These are phyloP conservation scores for Diplocarpon mali DNA, from an alignment of 2,329 filamentous ascomycete genomes.

Conservation along the genomic window DNA sequence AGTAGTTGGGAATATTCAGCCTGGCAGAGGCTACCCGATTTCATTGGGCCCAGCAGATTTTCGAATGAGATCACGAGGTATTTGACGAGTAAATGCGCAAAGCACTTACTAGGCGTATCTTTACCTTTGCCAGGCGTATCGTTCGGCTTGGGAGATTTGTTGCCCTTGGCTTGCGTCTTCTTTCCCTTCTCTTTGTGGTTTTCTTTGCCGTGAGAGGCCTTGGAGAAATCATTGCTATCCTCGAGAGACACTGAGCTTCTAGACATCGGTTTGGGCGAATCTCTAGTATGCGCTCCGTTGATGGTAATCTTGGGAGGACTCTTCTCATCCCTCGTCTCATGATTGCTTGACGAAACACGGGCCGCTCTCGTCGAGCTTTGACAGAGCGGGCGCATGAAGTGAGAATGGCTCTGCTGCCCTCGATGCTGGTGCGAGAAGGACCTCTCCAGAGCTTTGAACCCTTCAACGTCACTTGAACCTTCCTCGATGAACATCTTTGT, in stretches of 20 bases:
- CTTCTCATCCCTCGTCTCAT: constrained; percentile 5
- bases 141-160: constrained; percentile 17
- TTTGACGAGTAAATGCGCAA: neutral
- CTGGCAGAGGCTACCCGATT: no score
- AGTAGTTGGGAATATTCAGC: no score
- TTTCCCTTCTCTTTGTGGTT: constrained; percentile 16
- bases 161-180: constrained; percentile 13
- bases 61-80: no score
- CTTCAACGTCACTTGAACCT: constrained; percentile 20
- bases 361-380: constrained; percentile 17
- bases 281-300: constrained; percentile 8
- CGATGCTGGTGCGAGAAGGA: constrained; percentile 22
- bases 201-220: constrained; percentile 6
- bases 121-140: constrained; percentile 12
- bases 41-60: no score
- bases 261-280: constrained; percentile 8
- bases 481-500: constrained; percentile 23
- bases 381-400: constrained; percentile 23
- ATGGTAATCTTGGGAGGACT: constrained; percentile 17
- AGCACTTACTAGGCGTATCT: constrained; percentile 5
- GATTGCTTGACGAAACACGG: constrained; percentile 2
- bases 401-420: constrained; percentile 20
- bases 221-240: constrained; percentile 9
- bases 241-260: constrained; percentile 10
- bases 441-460: constrained; percentile 21